phyloP scores from a whole-genome alignment of 164 flowering plant genomes.

The Warburgia ugandensis region DNA sequence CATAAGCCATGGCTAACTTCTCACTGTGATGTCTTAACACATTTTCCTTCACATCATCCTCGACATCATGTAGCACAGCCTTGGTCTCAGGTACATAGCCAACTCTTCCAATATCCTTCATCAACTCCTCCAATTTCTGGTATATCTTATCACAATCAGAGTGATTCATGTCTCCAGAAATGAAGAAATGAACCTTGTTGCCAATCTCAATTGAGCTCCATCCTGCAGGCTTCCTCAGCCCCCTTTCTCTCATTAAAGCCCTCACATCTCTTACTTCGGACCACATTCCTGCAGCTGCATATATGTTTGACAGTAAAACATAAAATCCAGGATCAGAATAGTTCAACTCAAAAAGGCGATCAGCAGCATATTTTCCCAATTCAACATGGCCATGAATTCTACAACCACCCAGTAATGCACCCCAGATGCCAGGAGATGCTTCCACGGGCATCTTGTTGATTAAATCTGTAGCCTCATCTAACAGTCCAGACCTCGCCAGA shows the following conservation, averaged over 20 bases:
- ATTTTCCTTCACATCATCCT: constrained; percentile 20
- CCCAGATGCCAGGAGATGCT: constrained; percentile 9
- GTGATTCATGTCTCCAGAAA: constrained; percentile 9
- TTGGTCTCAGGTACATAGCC: constrained; percentile 18
- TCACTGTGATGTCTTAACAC: constrained; percentile 22
- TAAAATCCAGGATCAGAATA: constrained; percentile 10
- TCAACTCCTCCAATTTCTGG: constrained; percentile 16
- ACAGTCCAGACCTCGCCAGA: constrained; percentile 7
- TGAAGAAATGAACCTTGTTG: constrained; percentile 11
- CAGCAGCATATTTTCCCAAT: constrained; percentile 9
- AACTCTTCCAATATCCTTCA: constrained; percentile 9
- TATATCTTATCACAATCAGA: constrained; percentile 14
- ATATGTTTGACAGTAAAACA: constrained; percentile 13
- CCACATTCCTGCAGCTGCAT: constrained; percentile 11
- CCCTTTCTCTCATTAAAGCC: constrained; percentile 7
- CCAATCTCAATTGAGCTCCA: constrained; percentile 11
- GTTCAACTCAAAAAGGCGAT: constrained; percentile 10
- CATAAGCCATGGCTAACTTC: constrained; percentile 28
- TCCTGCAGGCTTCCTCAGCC: constrained; percentile 12
- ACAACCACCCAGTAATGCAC: constrained; percentile 11
- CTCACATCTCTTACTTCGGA: constrained; percentile 9
- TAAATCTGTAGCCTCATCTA: constrained; percentile 9
- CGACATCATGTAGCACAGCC: constrained; percentile 23
- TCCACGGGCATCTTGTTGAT: constrained; percentile 3
- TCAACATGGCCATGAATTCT: constrained; percentile 7